Evolutionary conservation across 352 stramenopile genomes (phyloP).

Genomic region (Saprolegnia parasitica): DNA sequence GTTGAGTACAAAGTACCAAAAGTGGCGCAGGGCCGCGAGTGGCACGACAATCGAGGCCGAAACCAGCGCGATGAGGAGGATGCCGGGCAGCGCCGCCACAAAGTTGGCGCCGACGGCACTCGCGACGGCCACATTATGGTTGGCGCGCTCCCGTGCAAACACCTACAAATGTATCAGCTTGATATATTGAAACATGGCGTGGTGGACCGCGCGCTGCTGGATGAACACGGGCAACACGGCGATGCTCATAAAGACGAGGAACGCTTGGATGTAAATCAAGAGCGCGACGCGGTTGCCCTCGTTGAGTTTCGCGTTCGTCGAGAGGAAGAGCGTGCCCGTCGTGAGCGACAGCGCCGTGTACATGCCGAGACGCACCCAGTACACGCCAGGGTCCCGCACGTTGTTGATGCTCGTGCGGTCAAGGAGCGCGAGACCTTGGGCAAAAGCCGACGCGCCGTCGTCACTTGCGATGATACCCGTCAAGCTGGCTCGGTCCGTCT

Average conservation of each 20-base stretch:
- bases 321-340: conserved; percentile 65
- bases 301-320: conserved; percentile 40
- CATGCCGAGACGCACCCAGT: conserved; percentile 64
- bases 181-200: no score
- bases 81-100: conserved; percentile 44
- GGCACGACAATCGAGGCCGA: conserved; percentile 36
- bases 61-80: conserved; percentile 42
- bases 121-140: conserved; percentile 49
- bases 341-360: conserved; percentile 67
- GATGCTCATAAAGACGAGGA: conserved; percentile 87
- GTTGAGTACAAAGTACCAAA: conserved; percentile 38
- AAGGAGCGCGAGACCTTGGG: conserved; percentile 44
- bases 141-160: conserved; percentile 62
- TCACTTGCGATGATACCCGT: background rate
- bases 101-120: conserved; percentile 59
- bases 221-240: conserved; percentile 84
- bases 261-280: conserved; percentile 83
- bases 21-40: conserved; percentile 36
- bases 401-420: conserved; percentile 60
- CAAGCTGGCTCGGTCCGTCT: background rate
- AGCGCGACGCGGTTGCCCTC: conserved; percentile 47
- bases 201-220: conserved; percentile 44
- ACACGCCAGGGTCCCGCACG: conserved; percentile 58
- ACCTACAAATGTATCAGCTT: conserved; percentile 20
- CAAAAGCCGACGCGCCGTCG: conserved; percentile 31